Conservation (phyloP, 352 stramenopile species). For the Phytophthora ramorum region DNA sequence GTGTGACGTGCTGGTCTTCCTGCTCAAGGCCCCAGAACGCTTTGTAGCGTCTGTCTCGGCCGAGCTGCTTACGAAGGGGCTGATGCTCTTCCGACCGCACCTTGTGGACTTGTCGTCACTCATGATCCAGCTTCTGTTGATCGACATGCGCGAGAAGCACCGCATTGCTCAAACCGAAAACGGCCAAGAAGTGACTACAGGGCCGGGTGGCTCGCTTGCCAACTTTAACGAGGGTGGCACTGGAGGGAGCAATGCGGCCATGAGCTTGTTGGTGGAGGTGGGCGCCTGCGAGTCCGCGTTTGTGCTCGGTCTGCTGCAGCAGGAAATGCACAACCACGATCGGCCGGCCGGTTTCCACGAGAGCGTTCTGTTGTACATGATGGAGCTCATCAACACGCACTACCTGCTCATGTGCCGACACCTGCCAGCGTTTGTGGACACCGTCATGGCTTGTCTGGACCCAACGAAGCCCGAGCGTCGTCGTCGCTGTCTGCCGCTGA, state of each 20-base stretch:
- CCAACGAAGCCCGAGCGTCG: constrained; percentile 84
- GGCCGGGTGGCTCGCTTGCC: constrained; percentile 42
- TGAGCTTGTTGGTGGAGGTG: constrained; percentile 82
- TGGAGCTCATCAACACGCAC: constrained; percentile 84
- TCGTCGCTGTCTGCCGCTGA: constrained; percentile 79
- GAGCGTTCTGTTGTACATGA: constrained; percentile 80
- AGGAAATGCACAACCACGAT: constrained; percentile 86
- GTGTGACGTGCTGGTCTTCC: constrained; percentile 76
- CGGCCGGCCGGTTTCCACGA: constrained; percentile 73
- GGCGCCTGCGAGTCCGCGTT: constrained; percentile 82
- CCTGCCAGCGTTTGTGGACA: constrained; percentile 83
- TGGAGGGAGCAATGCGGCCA: constrained; percentile 71
- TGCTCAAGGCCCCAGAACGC: constrained; percentile 62
- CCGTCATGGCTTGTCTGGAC: constrained; percentile 85
- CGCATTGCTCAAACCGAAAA: constrained; percentile 39
- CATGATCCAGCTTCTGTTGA: constrained; percentile 73
- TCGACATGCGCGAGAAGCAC: constrained; percentile 80
- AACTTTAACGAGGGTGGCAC: constrained; percentile 44
- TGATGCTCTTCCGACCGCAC: constrained; percentile 87
- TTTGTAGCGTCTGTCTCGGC: constrained; percentile 73
- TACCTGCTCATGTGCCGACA: constrained; percentile 88
- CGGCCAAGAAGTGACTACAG: constrained; percentile 11
- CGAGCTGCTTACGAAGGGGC: constrained; percentile 80
- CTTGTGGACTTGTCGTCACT: constrained; percentile 82
- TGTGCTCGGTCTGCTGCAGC: constrained; percentile 75